phyloP scores from a whole-genome alignment of 2,329 filamentous ascomycete species.

The Biscogniauxia mediterranea region DNA sequence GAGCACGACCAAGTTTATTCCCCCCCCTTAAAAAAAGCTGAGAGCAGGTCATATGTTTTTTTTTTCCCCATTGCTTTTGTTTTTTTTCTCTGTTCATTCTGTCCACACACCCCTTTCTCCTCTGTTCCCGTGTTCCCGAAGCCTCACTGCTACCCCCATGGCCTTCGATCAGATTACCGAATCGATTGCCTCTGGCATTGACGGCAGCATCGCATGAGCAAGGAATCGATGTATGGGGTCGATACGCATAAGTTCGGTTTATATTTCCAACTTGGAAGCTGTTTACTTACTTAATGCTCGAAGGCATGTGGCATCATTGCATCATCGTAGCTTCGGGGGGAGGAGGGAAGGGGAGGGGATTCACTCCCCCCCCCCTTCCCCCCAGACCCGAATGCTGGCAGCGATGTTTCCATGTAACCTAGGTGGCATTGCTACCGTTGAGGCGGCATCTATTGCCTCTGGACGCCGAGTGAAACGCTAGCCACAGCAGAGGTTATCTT shows the following conservation, averaged over 20 bases:
- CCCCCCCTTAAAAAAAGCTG: too few species aligned
- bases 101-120: not conserved
- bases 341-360: too few species aligned
- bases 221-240: not conserved
- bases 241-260: not conserved
- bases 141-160: not conserved
- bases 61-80: too few species aligned
- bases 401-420: not conserved
- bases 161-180: not conserved
- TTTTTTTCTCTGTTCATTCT: too few species aligned
- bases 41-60: too few species aligned
- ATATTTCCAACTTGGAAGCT: not conserved
- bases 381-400: not conserved
- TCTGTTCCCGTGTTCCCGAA: not conserved
- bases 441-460: not conserved
- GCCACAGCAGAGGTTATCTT: not conserved
- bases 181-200: not conserved
- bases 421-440: not conserved
- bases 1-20: too few species aligned
- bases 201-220: not conserved
- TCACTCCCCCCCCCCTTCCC: too few species aligned
- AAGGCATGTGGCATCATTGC: too few species aligned
- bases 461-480: not conserved
- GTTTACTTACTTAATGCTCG: not conserved
- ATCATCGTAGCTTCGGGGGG: not conserved